A percentile compares a stretch with the other conserved stretches of the same genome.
Conservation (phyloP, 805 yeast species). For the Allodekkera sacchari region DNA sequence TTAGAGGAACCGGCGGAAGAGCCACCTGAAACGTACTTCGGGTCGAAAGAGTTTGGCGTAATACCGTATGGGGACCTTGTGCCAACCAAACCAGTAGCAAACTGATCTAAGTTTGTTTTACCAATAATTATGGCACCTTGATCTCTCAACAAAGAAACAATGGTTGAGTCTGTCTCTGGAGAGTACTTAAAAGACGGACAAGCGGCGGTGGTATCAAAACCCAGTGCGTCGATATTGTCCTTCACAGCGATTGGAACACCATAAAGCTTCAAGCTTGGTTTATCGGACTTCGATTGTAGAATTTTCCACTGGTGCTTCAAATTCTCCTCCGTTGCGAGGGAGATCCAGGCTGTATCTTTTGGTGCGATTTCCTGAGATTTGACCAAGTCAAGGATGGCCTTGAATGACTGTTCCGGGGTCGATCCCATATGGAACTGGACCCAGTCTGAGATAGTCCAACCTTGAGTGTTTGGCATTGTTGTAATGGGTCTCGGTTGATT, state of each 20-base stretch:
- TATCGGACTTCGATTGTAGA: conserved; percentile 54
- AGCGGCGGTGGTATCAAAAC: conserved; percentile 86
- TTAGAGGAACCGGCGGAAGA: conserved; percentile 95
- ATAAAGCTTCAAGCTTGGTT: conserved; percentile 54
- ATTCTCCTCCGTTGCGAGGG: conserved; percentile 56
- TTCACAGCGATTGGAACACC: conserved; percentile 96
- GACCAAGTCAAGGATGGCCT: conserved; percentile 37
- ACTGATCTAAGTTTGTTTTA: conserved; percentile 92
- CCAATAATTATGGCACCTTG: conserved; percentile 93
- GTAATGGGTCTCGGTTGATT: too few relatives aligned
- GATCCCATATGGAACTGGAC: conserved; percentile 52
- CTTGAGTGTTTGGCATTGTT: conserved; percentile 30
- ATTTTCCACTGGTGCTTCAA: conserved; percentile 71
- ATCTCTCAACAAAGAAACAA: conserved; percentile 64
- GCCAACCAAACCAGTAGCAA: conserved; percentile 96
- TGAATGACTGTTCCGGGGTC: conserved; percentile 53
- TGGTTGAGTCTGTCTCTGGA: conserved; percentile 67
- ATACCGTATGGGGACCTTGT: conserved; percentile 92
- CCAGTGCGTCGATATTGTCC: conserved; percentile 86
- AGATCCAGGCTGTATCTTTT: conserved; percentile 86
- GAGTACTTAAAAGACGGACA: conserved; percentile 75
- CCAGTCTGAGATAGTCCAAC: conserved; percentile 86
- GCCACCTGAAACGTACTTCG: conserved; percentile 84
- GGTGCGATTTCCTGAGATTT: conserved; percentile 37
- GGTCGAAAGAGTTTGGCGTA: conserved; percentile 71